Base-by-base conservation (phyloP, 2,329 filamentous ascomycete species). In the Zasmidium citrigriseum region DNA sequence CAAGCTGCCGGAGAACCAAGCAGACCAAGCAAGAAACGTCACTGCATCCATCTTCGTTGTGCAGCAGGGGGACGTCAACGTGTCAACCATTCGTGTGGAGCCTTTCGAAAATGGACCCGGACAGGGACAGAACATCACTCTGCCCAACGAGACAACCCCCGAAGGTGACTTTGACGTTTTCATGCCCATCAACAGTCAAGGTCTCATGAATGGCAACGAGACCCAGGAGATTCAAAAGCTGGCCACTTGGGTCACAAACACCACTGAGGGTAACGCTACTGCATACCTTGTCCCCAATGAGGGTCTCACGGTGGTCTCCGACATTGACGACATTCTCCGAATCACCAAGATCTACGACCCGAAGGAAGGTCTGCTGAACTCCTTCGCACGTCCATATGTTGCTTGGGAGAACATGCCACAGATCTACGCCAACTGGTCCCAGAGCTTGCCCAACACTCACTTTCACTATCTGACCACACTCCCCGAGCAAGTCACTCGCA, bases 401-500 rank as follows among this genome's bases (percentile, higher is more conserved):
- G 80, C 84, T 0, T 93, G 89, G 89, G 80, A 88, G 79, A 88
- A 92, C 74, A 93, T 93, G 90, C 89, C 89, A 0, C 80, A 86
- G 2, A 87, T 92, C 64, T 93, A 91, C 71, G 84, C 86, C 64
- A 90, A 91, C 68, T 92, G 89, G 89, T 86, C 83, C 1, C 75
- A 76, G n/a, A 83, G 80, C 21, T 78, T 90, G 14, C 82, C 84
- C 0, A 82, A 90, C 67, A 80, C 87, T 61, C 89, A 92, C 72
- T 93, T 92, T 78, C 89, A 92, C 75, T 93, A 93, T 75, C 80
- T 93, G 20, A 93, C 89, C 0, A 93, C 89, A 0, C 91, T 89
- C 0, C 89, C 89, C 0, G 89, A 92, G 74, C 89, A 93, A 72
- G 82, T 86, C 3, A 91, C 89, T 0, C 80, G 89, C 45, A 88